Conservation (phyloP, 441 rosid genomes). For the Populus hybrid region DNA sequence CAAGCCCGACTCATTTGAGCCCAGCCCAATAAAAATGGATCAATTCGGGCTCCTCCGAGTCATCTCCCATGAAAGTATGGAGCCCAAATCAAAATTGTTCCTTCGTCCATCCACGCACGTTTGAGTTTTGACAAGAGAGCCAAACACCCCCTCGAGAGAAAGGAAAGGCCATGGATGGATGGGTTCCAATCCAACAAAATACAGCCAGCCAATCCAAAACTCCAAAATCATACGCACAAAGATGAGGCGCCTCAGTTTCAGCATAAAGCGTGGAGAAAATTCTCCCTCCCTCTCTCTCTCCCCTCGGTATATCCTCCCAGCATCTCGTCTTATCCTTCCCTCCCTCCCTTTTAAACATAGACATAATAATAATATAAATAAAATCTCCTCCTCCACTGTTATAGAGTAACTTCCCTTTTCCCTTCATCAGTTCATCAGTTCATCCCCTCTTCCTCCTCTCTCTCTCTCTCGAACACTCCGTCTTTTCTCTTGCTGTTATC, state of each 20-base stretch:
- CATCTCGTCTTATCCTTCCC: conserved; percentile 31
- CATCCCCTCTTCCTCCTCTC: background rate
- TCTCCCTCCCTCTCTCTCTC: background rate
- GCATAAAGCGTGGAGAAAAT: too few relatives aligned
- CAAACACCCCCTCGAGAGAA: background rate
- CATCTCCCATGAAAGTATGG: too few relatives aligned
- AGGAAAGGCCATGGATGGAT: background rate
- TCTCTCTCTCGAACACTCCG: background rate
- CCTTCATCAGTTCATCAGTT: too few relatives aligned
- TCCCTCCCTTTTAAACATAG: background rate
- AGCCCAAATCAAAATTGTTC: background rate
- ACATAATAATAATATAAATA: background rate
- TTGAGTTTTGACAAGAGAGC: background rate
- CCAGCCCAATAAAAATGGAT: too few relatives aligned
- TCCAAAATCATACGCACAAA: background rate
- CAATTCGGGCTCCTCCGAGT: too few relatives aligned
- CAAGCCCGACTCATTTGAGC: too few relatives aligned
- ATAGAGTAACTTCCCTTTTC: background rate
- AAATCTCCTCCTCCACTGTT: background rate
- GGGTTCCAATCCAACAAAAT: background rate
- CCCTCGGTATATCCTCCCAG: conserved; percentile 48
- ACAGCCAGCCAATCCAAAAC: conserved; percentile 9
- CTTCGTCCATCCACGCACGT: background rate
- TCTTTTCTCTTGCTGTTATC: conserved; percentile 2
- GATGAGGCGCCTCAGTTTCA: background rate